Evolutionary conservation across 257 asterid genomes (phyloP).

Genomic region (Orobanche coerulescens): DNA sequence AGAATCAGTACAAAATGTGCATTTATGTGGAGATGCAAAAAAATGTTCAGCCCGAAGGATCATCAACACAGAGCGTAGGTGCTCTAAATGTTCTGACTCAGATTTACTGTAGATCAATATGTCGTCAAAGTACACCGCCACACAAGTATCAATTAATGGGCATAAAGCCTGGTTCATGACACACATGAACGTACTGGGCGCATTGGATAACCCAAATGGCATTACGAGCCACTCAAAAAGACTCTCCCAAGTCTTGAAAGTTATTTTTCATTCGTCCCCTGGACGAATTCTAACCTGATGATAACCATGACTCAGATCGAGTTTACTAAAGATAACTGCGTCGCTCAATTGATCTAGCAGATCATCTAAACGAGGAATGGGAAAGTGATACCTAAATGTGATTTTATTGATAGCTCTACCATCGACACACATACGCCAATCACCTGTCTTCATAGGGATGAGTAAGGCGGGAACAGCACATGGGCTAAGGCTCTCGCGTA

Average conservation of each 20-base stretch:
- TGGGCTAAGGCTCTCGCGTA: not conserved
- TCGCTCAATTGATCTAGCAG: not conserved
- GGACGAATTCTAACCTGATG: too few species aligned
- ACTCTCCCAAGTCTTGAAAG: not conserved
- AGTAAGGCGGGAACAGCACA: not conserved
- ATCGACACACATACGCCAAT: not conserved
- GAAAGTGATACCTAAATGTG: not conserved
- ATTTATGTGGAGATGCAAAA: not conserved
- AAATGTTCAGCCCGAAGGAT: not conserved
- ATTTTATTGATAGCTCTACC: not conserved
- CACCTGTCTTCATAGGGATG: not conserved
- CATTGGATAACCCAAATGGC: too few species aligned
- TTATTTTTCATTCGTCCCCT: not conserved
- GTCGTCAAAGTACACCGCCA: slow-evolving; percentile 18
- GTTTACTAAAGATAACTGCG: not conserved
- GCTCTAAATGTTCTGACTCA: not conserved
- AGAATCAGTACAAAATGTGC: not conserved
- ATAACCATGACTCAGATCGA: not conserved
- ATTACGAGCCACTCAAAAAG: not conserved
- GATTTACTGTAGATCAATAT: not conserved
- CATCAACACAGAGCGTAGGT: not conserved
- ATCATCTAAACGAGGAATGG: not conserved
- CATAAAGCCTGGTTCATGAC: too few species aligned
- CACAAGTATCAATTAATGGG: not conserved
- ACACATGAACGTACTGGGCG: too few species aligned